Conservation (phyloP, 2,329 filamentous ascomycete species). For the Corniculantispora saksenae region DNA sequence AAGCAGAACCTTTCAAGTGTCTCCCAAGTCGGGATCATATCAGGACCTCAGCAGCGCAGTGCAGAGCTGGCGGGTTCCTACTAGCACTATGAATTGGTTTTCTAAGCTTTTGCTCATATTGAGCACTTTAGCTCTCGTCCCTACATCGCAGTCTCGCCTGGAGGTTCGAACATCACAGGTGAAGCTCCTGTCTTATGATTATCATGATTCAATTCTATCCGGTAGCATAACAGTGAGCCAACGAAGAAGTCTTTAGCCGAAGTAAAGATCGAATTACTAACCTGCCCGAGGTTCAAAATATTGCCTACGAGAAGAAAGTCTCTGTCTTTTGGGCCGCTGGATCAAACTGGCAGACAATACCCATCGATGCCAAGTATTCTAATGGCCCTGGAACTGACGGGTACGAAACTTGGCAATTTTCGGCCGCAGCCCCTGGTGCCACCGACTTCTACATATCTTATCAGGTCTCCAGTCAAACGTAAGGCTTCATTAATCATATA, state of each 20-base stretch:
- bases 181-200: constrained; percentile 2
- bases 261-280: not conserved
- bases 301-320: constrained; percentile 9
- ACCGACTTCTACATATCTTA: constrained; percentile 11
- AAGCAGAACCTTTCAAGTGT: no score
- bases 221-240: not conserved
- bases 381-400: not conserved
- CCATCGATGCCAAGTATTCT: constrained; percentile 4
- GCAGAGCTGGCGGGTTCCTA: no score
- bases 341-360: not conserved
- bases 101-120: not conserved
- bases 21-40: no score
- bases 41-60: no score
- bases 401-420: constrained; percentile 8
- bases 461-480: constrained; percentile 3
- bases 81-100: not conserved
- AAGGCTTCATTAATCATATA: not conserved
- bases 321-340: constrained; percentile 4
- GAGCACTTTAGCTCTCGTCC: not conserved
- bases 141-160: not conserved
- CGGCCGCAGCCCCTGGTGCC: not conserved
- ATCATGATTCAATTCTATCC: not conserved
- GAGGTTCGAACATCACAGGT: constrained; percentile 1
- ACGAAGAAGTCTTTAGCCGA: not conserved
- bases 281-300: constrained; percentile 5